These are phyloP conservation scores for Lithospermum erythrorhizon DNA, from an alignment of 257 asterid genomes.

Conservation along the genomic window DNA sequence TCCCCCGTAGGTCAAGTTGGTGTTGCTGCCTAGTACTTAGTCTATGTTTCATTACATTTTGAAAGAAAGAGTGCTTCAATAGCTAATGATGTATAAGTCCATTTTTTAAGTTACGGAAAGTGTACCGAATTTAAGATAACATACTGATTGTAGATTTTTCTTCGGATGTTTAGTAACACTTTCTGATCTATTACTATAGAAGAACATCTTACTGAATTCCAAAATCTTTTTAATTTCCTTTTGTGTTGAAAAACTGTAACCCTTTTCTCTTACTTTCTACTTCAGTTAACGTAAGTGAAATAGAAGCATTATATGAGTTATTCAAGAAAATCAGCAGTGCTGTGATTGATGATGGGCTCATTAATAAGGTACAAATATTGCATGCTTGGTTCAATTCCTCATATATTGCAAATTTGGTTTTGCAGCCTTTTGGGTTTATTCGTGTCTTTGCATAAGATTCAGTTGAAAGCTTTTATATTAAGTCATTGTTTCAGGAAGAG, in stretches of 20 bases:
- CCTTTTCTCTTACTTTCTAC: not conserved
- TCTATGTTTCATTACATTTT: too few relatives aligned
- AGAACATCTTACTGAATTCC: not conserved
- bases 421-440: not conserved
- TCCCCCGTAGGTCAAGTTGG: not conserved
- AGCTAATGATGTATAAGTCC: not conserved
- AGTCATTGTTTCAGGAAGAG: conserved; percentile 53
- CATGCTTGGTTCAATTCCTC: conserved; percentile 4
- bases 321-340: conserved; percentile 81
- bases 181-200: not conserved
- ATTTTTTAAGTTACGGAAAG: not conserved
- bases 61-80: too few relatives aligned
- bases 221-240: not conserved
- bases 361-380: conserved; percentile 53
- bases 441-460: conserved; percentile 7
- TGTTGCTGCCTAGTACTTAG: not conserved
- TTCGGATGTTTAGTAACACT: not conserved
- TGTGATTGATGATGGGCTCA: conserved; percentile 79
- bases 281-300: conserved; percentile 84
- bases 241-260: not conserved
- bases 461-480: conserved; percentile 13
- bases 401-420: not conserved
- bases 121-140: not conserved
- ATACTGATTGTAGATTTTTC: not conserved
- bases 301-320: conserved; percentile 77